Conservation (phyloP, 169 alveolate genomes). For the Plasmodium chabaudi region DNA sequence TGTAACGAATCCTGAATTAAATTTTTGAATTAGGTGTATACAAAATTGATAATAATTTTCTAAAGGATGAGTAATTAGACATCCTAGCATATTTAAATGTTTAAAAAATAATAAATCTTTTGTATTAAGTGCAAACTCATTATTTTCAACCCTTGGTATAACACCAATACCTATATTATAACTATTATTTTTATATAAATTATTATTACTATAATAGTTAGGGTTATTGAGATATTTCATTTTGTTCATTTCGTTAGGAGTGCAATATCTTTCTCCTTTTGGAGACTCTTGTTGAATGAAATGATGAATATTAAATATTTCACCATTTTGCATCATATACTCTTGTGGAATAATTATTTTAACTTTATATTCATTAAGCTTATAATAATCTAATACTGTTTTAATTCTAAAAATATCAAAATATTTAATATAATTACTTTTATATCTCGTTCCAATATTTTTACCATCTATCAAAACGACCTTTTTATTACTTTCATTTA, state of each 20-base stretch:
- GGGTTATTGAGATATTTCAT: neutral
- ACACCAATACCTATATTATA: neutral
- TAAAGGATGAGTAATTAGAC: conserved; percentile 37
- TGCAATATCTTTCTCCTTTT: neutral
- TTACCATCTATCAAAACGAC: conserved; percentile 49
- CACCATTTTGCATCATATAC: neutral
- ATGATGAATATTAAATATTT: too few relatives aligned
- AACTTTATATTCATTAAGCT: conserved; percentile 18
- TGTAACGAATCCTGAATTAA: conserved; percentile 50
- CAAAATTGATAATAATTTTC: conserved; percentile 49
- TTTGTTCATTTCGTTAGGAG: neutral
- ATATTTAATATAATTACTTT: conserved; percentile 49
- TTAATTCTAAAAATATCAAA: conserved; percentile 49
- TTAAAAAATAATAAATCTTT: conserved; percentile 40
- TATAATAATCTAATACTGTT: conserved; percentile 38
- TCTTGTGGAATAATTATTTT: conserved; percentile 42
- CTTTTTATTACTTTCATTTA: neutral
- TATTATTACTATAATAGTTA: too few relatives aligned
- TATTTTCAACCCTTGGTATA: neutral
- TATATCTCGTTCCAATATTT: conserved; percentile 53
- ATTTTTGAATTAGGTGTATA: conserved; percentile 12
- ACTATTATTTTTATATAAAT: neutral
- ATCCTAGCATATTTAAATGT: conserved; percentile 33
- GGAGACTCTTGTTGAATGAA: neutral
- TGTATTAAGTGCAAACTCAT: conserved; percentile 11